Evolutionary conservation across 2,329 filamentous ascomycete species (phyloP).

Genomic region (Aspergillus sojae): DNA sequence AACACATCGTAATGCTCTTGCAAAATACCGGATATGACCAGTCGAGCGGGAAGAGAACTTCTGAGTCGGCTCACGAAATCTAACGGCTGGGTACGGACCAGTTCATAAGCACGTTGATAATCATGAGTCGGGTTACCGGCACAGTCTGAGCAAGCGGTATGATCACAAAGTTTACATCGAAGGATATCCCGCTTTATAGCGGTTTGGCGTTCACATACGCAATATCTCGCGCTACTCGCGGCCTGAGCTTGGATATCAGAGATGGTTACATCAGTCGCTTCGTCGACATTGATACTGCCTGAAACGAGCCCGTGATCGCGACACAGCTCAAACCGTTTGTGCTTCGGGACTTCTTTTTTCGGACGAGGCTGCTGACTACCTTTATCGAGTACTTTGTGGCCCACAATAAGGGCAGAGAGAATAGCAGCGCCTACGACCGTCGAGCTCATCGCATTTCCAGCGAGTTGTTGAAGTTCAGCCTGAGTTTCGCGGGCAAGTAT

Average conservation of each 20-base stretch:
- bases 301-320: conserved; percentile 18
- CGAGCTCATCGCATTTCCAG: conserved; percentile 78
- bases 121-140: conserved; percentile 57
- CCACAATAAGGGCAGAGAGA: conserved; percentile 58
- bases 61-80: conserved; percentile 51
- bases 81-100: conserved; percentile 41
- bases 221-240: conserved; percentile 50
- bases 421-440: conserved; percentile 70
- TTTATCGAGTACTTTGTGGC: conserved; percentile 31
- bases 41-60: conserved; percentile 44
- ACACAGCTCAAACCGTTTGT: conserved; percentile 10
- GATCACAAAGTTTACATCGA: conserved; percentile 54
- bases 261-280: conserved; percentile 13
- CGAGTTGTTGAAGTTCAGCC: conserved; percentile 66
- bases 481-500: conserved; percentile 66
- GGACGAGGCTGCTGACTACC: conserved; percentile 11
- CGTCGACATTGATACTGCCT: conserved; percentile 16
- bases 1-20: conserved; percentile 24
- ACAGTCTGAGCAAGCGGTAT: conserved; percentile 59
- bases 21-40: conserved; percentile 38
- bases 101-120: conserved; percentile 36
- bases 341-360: neutral
- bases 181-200: conserved; percentile 45
- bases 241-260: conserved; percentile 25
- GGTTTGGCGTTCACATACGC: conserved; percentile 59